Conservation (phyloP, 2,329 filamentous ascomycete species). For the Pseudogymnoascus sp. region DNA sequence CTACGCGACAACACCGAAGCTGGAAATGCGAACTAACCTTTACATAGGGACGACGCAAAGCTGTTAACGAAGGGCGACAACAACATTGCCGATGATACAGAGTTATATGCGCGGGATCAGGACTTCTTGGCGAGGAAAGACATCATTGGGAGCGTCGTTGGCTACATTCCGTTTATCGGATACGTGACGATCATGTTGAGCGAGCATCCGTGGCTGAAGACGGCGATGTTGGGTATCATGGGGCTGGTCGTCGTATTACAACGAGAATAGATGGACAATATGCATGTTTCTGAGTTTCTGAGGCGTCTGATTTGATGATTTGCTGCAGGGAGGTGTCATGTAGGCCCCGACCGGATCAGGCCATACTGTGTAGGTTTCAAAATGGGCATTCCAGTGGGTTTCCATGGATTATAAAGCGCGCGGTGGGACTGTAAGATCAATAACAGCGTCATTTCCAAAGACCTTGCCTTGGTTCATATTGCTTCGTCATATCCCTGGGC, state of each 20-base stretch:
- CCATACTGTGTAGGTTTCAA: neutral
- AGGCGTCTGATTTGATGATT: neutral
- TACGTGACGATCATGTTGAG: slow-evolving; percentile 95
- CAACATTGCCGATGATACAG: slow-evolving; percentile 87
- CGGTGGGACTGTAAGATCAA: neutral
- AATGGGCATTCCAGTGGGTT: neutral
- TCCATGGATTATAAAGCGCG: neutral
- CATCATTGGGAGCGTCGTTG: slow-evolving; percentile 87
- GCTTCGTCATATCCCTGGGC: neutral
- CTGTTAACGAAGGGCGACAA: slow-evolving; percentile 97
- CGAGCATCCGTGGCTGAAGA: slow-evolving; percentile 96
- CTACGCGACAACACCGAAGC: neutral
- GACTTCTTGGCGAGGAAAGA: slow-evolving; percentile 80
- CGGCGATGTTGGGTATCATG: slow-evolving; percentile 89
- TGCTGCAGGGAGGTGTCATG: neutral
- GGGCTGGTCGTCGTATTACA: slow-evolving; percentile 88
- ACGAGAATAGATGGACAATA: slow-evolving; percentile 52
- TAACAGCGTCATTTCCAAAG: neutral
- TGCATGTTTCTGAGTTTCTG: slow-evolving; percentile 1
- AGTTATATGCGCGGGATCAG: slow-evolving; percentile 78
- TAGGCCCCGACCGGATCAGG: neutral
- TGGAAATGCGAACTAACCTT: neutral
- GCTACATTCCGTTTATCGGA: slow-evolving; percentile 87
- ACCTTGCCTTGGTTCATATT: neutral
- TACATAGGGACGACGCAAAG: slow-evolving; percentile 45